A percentile compares a stretch with the other conserved stretches of the same genome.
Evolutionary conservation across 768 basidiomycete genomes (phyloP).

Genomic region (Lactifluus subvellereus): DNA sequence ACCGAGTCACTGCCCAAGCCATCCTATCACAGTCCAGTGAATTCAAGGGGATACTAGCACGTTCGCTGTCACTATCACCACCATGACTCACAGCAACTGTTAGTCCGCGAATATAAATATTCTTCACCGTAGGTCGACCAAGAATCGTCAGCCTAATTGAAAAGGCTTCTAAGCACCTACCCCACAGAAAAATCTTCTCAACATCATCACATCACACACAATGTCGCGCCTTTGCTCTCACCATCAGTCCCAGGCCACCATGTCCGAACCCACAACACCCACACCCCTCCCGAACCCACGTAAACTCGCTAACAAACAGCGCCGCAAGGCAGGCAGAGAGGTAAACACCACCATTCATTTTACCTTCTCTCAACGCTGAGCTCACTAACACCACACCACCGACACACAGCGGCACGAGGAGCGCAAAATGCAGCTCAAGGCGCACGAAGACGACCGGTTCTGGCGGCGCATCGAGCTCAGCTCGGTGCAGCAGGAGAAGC

Average conservation of each 20-base stretch:
- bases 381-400: background rate
- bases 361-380: background rate
- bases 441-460: background rate
- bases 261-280: background rate
- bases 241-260: background rate
- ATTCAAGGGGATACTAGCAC: background rate
- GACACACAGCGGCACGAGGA: conserved; percentile 16
- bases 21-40: background rate
- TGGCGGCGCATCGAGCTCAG: background rate
- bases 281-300: background rate
- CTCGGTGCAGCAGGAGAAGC: background rate
- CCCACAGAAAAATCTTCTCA: background rate
- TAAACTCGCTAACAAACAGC: conserved; percentile 10
- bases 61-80: background rate
- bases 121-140: background rate
- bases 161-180: background rate
- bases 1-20: background rate
- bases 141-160: background rate
- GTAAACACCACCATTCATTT: background rate
- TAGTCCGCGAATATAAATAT: background rate
- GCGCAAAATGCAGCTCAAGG: background rate
- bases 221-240: conserved; percentile 8
- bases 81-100: conserved; percentile 9
- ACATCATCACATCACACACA: background rate
- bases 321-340: conserved; percentile 17